Evolutionary conservation across 106 monocot genomes (phyloP), one percentile per base, ranked within the genome.

Genomic region (Allium sativum): DNA sequence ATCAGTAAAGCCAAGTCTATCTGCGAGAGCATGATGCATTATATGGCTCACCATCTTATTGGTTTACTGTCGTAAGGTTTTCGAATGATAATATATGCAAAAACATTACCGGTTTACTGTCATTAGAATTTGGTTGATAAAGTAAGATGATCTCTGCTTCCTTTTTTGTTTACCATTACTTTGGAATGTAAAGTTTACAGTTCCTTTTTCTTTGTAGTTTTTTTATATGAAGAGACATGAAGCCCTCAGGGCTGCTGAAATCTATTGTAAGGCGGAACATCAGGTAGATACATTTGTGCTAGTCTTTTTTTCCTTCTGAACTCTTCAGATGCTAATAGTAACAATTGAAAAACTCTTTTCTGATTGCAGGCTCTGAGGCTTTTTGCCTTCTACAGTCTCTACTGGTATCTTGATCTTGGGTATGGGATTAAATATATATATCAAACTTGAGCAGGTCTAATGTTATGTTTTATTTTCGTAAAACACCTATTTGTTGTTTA

Each of bases 21-120:
- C 48, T 87, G 90, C 56, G 87, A 98, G 52, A 87, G 91, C 64
- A 77, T 98, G 73, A 71, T 59, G 70, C 78, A 69, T 91, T 87
- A 56, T 90, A 98, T 7, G 69, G 82, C 50, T 53, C n/a, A n/a
- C n/a, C n/a, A n/a, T n/a, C n/a, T n/a, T n/a, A n/a, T n/a, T n/a
- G n/a, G n/a, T n/a, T n/a, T n/a, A n/a, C n/a, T n/a, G n/a, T n/a
- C n/a, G n/a, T n/a, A n/a, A n/a, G n/a, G n/a, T n/a, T n/a, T n/a
- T n/a, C n/a, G n/a, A n/a, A n/a, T n/a, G n/a, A n/a, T n/a, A n/a
- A n/a, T n/a, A n/a, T n/a, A n/a, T n/a, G n/a, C n/a, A n/a, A n/a
- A n/a, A n/a, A n/a, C n/a, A n/a, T n/a, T n/a, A n/a, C n/a, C n/a
- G n/a, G n/a, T n/a, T n/a, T n/a, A n/a, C n/a, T n/a, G n/a, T n/a